Evolutionary conservation across 139 green algal species (phyloP).

Genomic region (Raphidocelis subcapitata): DNA sequence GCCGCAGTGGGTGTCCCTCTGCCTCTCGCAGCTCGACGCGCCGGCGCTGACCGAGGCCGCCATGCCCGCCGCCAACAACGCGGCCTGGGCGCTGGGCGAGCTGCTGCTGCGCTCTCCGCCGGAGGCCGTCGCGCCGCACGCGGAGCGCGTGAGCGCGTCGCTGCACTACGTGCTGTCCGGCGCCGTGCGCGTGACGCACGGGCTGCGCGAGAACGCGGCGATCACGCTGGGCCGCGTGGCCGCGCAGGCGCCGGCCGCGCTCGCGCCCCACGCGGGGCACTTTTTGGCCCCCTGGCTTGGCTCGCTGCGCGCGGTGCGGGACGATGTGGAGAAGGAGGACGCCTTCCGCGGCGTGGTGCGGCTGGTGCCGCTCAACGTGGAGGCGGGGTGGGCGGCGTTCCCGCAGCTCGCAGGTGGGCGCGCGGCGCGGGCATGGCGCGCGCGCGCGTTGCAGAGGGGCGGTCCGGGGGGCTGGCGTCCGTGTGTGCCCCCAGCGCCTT

Average conservation of each 20-base stretch:
- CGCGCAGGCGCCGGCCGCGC: conserved; percentile 51
- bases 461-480: not conserved
- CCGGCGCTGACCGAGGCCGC: conserved; percentile 31
- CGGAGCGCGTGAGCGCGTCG: conserved; percentile 15
- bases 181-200: conserved; percentile 57
- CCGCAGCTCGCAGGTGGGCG: conserved; percentile 35
- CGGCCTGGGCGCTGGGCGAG: conserved; percentile 91
- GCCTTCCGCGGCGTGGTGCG: conserved; percentile 81
- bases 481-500: not conserved
- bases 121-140: not conserved
- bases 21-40: conserved; percentile 29
- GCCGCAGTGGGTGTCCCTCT: conserved; percentile 38
- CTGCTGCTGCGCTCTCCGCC: conserved; percentile 37
- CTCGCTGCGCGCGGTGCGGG: conserved; percentile 77
- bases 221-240: conserved; percentile 89
- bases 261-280: conserved; percentile 76
- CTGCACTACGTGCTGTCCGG: conserved; percentile 11
- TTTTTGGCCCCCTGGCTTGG: conserved; percentile 84
- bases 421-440: not conserved
- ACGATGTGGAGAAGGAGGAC: conserved; percentile 94
- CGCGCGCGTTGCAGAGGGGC: not conserved
- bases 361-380: conserved; percentile 70
- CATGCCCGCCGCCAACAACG: conserved; percentile 92
- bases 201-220: conserved; percentile 88
- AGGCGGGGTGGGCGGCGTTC: conserved; percentile 54